A percentile compares a stretch with the other conserved stretches of the same genome.
phyloP scores from a whole-genome alignment of 192 early-diverging fungal species.

The Phycomyces blakesleeanus region DNA sequence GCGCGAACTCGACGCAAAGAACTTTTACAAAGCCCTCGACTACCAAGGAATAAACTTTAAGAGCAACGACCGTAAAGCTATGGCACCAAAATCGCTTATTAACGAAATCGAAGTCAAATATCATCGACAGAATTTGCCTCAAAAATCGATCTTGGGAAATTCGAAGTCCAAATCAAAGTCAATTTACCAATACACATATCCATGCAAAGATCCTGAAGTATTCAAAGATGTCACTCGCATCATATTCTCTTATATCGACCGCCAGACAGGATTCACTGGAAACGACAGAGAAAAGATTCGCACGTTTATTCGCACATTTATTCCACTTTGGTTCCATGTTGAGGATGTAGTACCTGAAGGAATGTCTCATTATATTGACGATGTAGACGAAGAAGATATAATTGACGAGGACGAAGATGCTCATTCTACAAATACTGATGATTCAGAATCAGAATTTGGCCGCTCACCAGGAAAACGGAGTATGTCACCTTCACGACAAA shows the following conservation, averaged over 20 bases:
- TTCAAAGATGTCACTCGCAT: constrained; percentile 78
- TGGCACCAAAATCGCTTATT: constrained; percentile 72
- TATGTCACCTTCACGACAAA: constrained; percentile 12
- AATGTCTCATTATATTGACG: constrained; percentile 42
- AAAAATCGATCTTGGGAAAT: neutral
- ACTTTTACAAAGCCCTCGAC: constrained; percentile 93
- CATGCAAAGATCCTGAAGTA: constrained; percentile 67
- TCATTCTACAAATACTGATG: constrained; percentile 26
- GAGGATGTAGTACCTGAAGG: constrained; percentile 43
- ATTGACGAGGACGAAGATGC: constrained; percentile 41
- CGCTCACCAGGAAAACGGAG: constrained; percentile 14
- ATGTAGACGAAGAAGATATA: constrained; percentile 50
- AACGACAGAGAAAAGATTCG: constrained; percentile 73
- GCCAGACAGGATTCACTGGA: constrained; percentile 42
- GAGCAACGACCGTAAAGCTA: constrained; percentile 75
- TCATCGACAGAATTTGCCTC: constrained; percentile 57
- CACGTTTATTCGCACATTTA: constrained; percentile 71
- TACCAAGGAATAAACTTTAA: constrained; percentile 94
- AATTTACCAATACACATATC: constrained; percentile 79
- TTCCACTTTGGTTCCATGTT: constrained; percentile 62
- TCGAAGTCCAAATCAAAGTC: constrained; percentile 18
- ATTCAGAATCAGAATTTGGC: constrained; percentile 30
- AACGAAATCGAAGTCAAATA: constrained; percentile 84
- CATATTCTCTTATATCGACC: constrained; percentile 70
- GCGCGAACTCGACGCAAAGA: constrained; percentile 91